Conservation (phyloP, 1,284 basidiomycete species). For the Cryptococcus sp. region DNA sequence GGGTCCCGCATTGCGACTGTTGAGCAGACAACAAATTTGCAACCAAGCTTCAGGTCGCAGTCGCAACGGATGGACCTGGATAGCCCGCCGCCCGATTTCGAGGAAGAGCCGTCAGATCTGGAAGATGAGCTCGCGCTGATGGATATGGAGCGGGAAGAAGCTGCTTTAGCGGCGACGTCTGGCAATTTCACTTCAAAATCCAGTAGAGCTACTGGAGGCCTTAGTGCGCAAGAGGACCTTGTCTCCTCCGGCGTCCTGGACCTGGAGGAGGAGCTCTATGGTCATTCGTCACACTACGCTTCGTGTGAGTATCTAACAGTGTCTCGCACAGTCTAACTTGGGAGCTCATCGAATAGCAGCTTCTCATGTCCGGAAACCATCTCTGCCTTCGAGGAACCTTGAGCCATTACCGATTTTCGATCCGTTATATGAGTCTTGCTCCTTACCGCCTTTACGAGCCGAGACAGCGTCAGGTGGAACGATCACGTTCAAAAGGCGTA, state of each 20-base stretch:
- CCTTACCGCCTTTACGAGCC: conserved; percentile 29
- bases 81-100: conserved; percentile 28
- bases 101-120: conserved; percentile 28
- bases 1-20: no score
- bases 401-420: conserved; percentile 9
- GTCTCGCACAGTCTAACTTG: no score
- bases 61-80: conserved; percentile 8
- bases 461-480: conserved; percentile 38
- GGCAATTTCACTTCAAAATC: neutral
- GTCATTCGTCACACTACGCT: neutral
- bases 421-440: conserved; percentile 20
- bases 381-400: conserved; percentile 21
- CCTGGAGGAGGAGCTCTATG: neutral
- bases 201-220: neutral
- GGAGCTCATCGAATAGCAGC: conserved; percentile 9
- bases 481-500: conserved; percentile 35
- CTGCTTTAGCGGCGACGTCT: neutral
- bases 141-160: conserved; percentile 23
- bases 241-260: neutral
- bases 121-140: conserved; percentile 34
- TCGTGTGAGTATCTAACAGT: conserved; percentile 22
- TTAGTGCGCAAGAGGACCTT: neutral
- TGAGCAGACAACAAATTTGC: neutral
- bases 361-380: conserved; percentile 25
- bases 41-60: conserved; percentile 5